These are phyloP conservation scores for Hylodesmum podocarpum DNA, from an alignment of 306 rosid genomes.

Conservation along the genomic window DNA sequence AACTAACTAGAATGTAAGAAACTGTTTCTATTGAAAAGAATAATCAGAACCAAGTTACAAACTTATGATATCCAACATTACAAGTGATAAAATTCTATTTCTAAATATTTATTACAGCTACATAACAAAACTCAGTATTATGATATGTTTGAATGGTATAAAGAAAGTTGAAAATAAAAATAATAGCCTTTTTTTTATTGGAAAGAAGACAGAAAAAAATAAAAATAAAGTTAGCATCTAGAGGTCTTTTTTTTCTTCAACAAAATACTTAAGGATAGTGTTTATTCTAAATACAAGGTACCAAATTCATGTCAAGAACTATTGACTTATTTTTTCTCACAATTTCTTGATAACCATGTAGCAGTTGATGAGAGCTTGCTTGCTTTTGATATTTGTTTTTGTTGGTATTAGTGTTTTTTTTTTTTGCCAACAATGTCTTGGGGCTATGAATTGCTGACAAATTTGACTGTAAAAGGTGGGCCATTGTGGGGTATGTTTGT, in stretches of 20 bases:
- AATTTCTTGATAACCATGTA: constrained; percentile 12
- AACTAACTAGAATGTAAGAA: neutral
- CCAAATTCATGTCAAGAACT: neutral
- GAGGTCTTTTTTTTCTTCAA: too few relatives aligned
- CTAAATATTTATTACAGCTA: too few relatives aligned
- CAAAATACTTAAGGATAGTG: too few relatives aligned
- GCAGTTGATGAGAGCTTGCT: neutral
- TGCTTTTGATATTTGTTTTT: neutral
- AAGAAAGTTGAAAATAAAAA: too few relatives aligned
- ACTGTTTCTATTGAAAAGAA: neutral
- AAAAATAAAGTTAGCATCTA: too few relatives aligned
- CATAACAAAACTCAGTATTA: too few relatives aligned
- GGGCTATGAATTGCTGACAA: constrained; percentile 19
- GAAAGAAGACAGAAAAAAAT: too few relatives aligned
- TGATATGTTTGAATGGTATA: too few relatives aligned
- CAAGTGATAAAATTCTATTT: too few relatives aligned
- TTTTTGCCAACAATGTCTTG: neutral
- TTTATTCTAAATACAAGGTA: neutral
- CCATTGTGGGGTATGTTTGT: constrained; percentile 30
- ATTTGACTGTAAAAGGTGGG: constrained; percentile 34
- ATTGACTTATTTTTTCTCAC: neutral
- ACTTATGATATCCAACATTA: too few relatives aligned
- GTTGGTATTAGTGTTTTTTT: neutral
- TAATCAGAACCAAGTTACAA: neutral
- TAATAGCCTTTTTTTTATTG: too few relatives aligned